Evolutionary conservation across 371 early-diverging fungal genomes (phyloP), one percentile per base, ranked within the genome.

Genomic region (Aphelidium insulamus): DNA sequence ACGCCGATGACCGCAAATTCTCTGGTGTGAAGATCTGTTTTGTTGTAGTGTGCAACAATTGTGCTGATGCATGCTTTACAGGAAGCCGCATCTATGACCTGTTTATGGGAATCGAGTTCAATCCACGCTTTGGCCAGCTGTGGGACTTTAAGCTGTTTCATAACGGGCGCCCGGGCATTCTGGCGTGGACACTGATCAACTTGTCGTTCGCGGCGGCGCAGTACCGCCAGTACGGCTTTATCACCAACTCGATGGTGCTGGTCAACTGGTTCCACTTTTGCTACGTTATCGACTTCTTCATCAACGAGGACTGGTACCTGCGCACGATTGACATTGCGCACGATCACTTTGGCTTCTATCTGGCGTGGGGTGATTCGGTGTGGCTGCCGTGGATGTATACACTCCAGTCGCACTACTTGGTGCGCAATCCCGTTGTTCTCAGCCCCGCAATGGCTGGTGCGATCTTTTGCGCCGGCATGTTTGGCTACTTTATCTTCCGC

Each of bases 351-450:
- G 78, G 78, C 25, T 55, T 57, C 40, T 57, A 76, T 55, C 60
- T 78, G 24, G 68, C 76, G 18, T 78, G 79, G 79, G 77, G 79
- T 28, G 79, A 77, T 52, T 55, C 61, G 27, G 74, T 73, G 28
- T 75, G 75, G 77, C 54, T 78, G 23, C 77, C 79, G 15, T 77
- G 52, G 54, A 66, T 75, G 67, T 78, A 78, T 57, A 76, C 79
- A 25, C 62, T 78, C 34, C 77, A 78, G 46, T 65, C 70, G 17
- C 75, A 74, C 63, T 78, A 62, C 52, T 50, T 76, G 18, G 59
- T 69, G 40, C 62, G 66, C 39, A 57, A 76, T 55, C 63, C 72
- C 14, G 48, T 72, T 36, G 68, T 72, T 48, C 57, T 76, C 37
- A 51, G 55, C 20, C 34, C 43, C 31, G 28, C 51, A 27, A 59